Percentiles rank a stretch among this genome's conserved stretches.
phyloP scores from a whole-genome alignment of 768 basidiomycete species.

The Amanita brunnescens region DNA sequence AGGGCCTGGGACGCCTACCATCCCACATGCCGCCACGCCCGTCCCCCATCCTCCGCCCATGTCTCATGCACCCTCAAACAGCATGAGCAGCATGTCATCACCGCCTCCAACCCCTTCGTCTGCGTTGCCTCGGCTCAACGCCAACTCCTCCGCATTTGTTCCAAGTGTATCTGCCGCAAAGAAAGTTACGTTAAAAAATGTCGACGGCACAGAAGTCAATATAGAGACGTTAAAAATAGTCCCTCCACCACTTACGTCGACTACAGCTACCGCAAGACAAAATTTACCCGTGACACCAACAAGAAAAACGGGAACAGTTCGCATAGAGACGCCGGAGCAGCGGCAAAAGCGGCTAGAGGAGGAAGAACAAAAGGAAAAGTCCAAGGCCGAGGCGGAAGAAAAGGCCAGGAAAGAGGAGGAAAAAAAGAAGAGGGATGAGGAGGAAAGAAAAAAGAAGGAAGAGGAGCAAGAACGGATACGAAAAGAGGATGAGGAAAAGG shows the following conservation, averaged over 20 bases:
- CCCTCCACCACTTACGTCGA: constrained; percentile 28
- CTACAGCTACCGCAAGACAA: constrained; percentile 27
- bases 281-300: constrained; percentile 31
- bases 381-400: constrained; percentile 16
- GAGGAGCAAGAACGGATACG: constrained; percentile 25
- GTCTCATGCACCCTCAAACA: constrained; percentile 36
- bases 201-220: constrained; percentile 57
- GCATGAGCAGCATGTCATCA: constrained; percentile 43
- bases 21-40: constrained; percentile 40
- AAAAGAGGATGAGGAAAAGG: constrained; percentile 25
- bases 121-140: constrained; percentile 45
- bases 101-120: constrained; percentile 64
- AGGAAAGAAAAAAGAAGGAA: constrained; percentile 25
- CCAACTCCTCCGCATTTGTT: constrained; percentile 58
- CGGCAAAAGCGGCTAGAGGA: constrained; percentile 27
- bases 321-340: constrained; percentile 55
- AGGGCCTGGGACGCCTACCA: constrained; percentile 60
- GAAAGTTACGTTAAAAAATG: constrained; percentile 49
- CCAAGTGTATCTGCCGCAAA: constrained; percentile 35
- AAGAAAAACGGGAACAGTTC: constrained; percentile 33
- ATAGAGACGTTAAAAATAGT: constrained; percentile 45
- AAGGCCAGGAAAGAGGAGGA: constrained; percentile 13
- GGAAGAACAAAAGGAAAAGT: constrained; percentile 19
- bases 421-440: constrained; percentile 45
- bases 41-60: constrained; percentile 41